phyloP scores from a whole-genome alignment of 805 yeast genomes.

The Pichia eremophila region DNA sequence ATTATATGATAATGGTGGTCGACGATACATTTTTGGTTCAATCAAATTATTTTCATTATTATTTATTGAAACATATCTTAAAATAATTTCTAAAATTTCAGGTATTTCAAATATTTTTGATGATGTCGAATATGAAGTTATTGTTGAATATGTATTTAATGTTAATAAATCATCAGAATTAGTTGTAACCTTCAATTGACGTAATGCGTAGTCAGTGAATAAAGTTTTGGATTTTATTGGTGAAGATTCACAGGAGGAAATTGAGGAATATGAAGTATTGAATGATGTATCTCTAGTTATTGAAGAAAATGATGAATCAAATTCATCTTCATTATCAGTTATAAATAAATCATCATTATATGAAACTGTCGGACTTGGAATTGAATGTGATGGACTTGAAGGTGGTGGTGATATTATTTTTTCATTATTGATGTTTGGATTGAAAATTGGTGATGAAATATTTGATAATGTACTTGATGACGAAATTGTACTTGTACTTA shows the following conservation, averaged over 20 bases:
- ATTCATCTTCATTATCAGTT: slow-evolving; percentile 2
- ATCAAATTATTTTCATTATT: slow-evolving; percentile 41
- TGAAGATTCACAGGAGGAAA: slow-evolving; percentile 3
- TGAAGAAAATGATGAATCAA: slow-evolving; percentile 4
- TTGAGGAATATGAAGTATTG: background rate
- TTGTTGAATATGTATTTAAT: background rate
- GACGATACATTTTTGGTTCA: slow-evolving; percentile 49
- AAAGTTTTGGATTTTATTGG: background rate
- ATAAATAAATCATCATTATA: background rate
- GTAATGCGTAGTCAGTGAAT: background rate
- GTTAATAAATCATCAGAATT: background rate
- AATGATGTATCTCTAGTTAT: slow-evolving; percentile 2
- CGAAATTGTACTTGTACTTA: background rate
- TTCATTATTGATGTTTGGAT: no score
- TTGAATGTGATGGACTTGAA: background rate
- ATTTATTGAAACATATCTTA: slow-evolving; percentile 50
- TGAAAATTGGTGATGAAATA: background rate
- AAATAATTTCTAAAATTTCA: slow-evolving; percentile 57
- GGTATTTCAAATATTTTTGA: slow-evolving; percentile 56
- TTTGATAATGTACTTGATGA: background rate
- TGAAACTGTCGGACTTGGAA: background rate
- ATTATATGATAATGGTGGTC: slow-evolving; percentile 64
- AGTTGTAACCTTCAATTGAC: background rate
- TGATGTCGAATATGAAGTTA: background rate
- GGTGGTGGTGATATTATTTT: no score